Evolutionary conservation across 352 stramenopile genomes (phyloP).

Genomic region (Globisporangium nodosum): DNA sequence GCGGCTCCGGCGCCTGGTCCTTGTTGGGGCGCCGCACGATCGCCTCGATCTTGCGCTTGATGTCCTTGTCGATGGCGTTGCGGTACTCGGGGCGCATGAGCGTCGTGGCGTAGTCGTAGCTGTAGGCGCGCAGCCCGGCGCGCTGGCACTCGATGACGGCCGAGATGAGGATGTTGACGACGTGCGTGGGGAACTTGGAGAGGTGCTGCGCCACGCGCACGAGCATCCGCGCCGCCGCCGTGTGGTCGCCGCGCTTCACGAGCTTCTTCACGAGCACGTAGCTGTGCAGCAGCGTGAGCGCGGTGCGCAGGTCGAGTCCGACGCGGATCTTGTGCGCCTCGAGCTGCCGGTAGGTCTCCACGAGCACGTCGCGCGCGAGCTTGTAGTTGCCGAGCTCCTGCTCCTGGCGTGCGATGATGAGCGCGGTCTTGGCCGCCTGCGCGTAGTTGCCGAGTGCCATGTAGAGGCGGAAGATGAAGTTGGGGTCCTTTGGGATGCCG

Average conservation of each 20-base stretch:
- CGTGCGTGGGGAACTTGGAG: slow-evolving; percentile 90
- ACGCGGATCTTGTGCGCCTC: slow-evolving; percentile 85
- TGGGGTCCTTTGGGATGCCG: slow-evolving; percentile 91
- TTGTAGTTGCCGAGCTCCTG: slow-evolving; percentile 93
- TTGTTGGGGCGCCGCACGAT: slow-evolving; percentile 91
- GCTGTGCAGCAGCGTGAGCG: slow-evolving; percentile 90
- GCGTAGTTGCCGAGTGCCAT: slow-evolving; percentile 93
- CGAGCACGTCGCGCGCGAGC: slow-evolving; percentile 87
- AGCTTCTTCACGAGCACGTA: slow-evolving; percentile 94
- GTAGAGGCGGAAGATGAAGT: slow-evolving; percentile 94
- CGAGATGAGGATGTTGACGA: slow-evolving; percentile 90
- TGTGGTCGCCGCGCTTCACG: slow-evolving; percentile 85
- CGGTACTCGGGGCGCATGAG: slow-evolving; percentile 90
- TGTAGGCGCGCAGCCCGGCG: slow-evolving; percentile 83
- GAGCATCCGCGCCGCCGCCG: slow-evolving; percentile 83
- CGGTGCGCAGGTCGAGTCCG: slow-evolving; percentile 77
- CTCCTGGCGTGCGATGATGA: slow-evolving; percentile 93
- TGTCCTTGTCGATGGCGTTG: slow-evolving; percentile 84
- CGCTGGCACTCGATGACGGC: slow-evolving; percentile 93
- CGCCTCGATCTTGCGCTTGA: slow-evolving; percentile 92
- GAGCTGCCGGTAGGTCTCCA: slow-evolving; percentile 87
- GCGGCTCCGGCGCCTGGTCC: slow-evolving; percentile 65
- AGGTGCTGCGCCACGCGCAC: slow-evolving; percentile 88
- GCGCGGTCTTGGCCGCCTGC: slow-evolving; percentile 90
- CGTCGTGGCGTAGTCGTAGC: slow-evolving; percentile 90